Conservation (phyloP, 1,139 yeast genomes). For the Geotrichum siamense region DNA sequence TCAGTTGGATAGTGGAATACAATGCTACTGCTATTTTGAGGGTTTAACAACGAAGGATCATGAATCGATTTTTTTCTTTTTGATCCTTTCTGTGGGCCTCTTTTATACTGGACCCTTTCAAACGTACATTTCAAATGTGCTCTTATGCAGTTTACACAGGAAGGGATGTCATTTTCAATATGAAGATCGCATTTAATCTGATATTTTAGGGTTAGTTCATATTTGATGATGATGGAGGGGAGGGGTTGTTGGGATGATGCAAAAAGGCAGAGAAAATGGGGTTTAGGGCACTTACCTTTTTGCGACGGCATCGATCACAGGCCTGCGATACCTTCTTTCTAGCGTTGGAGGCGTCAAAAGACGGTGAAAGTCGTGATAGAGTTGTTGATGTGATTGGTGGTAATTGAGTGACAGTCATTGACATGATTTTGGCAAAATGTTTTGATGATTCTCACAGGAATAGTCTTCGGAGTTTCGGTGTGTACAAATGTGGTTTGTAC, state of each 20-base stretch:
- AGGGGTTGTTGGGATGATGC: slow-evolving; percentile 7
- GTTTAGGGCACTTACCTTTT: slow-evolving; percentile 2
- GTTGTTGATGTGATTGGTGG: slow-evolving; percentile 1
- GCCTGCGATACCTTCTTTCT: slow-evolving; percentile 4
- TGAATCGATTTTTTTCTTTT: slow-evolving; percentile 18
- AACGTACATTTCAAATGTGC: slow-evolving; percentile 2
- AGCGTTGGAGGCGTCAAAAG: not conserved
- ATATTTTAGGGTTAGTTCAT: not conserved
- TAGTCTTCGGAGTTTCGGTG: no score
- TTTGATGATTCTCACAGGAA: not conserved
- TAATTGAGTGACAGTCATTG: not conserved
- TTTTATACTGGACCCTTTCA: slow-evolving; percentile 2
- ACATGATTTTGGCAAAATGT: no score
- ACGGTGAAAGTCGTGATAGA: not conserved
- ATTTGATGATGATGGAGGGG: no score
- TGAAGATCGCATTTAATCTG: slow-evolving; percentile 6
- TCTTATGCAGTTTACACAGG: slow-evolving; percentile 4
- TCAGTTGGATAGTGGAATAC: not conserved
- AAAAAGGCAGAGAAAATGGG: not conserved
- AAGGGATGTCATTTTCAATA: not conserved
- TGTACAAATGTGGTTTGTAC: no score
- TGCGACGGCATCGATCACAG: slow-evolving; percentile 4
- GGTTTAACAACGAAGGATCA: not conserved
- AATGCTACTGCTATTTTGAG: not conserved
- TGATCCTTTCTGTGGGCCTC: slow-evolving; percentile 13